phyloP scores from a whole-genome alignment of 208 protist genomes.

The Leishmania arabica region DNA sequence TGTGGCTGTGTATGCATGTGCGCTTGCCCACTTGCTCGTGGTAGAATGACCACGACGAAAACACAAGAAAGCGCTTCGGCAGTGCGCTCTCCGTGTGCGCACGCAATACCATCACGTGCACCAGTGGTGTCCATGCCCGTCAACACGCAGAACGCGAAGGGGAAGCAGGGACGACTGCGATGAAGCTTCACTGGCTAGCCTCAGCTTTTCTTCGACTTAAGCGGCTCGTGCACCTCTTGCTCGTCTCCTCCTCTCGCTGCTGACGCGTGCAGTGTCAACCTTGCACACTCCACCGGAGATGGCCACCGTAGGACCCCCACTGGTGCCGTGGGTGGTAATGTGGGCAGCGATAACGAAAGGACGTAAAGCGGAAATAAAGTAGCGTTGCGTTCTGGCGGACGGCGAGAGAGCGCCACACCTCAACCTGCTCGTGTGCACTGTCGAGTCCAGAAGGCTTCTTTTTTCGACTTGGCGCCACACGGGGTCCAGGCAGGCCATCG shows the following conservation, averaged over 20 bases:
- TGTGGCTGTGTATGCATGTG: not conserved
- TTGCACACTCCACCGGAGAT: not conserved
- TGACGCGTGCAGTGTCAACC: not conserved
- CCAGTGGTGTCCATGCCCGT: not conserved
- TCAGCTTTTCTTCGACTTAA: not conserved
- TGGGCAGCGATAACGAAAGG: not conserved
- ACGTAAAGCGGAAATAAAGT: not conserved
- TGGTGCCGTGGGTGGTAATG: not conserved
- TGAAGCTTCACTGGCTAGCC: not conserved
- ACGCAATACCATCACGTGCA: not conserved
- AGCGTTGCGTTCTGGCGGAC: not conserved
- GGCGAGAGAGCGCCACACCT: not conserved
- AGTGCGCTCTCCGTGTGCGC: not conserved
- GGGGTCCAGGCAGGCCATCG: not conserved
- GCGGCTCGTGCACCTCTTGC: not conserved
- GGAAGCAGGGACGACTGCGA: not conserved
- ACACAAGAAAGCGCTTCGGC: not conserved
- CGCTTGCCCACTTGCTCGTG: not conserved
- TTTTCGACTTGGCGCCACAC: not conserved
- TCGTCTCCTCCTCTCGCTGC: not conserved
- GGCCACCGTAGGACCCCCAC: not conserved
- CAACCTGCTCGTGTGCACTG: not conserved
- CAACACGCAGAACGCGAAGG: not conserved
- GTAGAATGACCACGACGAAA: not conserved
- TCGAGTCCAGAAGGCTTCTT: not conserved